phyloP scores from a whole-genome alignment of 2,329 filamentous ascomycete species.

The Beauveria pseudobassiana region DNA sequence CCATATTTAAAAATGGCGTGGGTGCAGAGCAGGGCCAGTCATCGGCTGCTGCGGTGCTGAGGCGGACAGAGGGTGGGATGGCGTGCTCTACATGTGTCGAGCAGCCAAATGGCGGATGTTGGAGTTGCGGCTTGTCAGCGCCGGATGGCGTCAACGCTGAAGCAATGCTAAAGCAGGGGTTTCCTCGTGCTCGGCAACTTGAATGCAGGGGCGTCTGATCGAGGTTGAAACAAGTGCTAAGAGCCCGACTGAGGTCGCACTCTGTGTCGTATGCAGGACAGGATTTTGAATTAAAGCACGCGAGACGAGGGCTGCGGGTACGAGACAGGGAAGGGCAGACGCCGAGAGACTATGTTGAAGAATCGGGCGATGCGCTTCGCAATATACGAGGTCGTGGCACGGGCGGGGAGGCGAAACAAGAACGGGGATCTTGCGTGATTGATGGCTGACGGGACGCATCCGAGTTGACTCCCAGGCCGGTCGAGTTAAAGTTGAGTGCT shows the following conservation, averaged over 20 bases:
- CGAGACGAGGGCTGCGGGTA: not conserved
- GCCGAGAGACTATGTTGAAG: slow-evolving; percentile 5
- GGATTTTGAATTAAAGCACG: not conserved
- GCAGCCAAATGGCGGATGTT: not conserved
- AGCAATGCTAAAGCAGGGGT: not conserved
- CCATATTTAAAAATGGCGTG: slow-evolving; percentile 9
- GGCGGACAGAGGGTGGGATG: slow-evolving; percentile 6
- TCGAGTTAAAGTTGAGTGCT: slow-evolving; percentile 22
- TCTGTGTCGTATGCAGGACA: not conserved
- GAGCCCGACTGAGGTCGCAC: not conserved
- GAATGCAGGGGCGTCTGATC: not conserved
- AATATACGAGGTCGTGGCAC: slow-evolving; percentile 4
- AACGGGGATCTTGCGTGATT: slow-evolving; percentile 1
- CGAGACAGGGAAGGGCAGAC: not conserved
- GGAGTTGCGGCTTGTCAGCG: slow-evolving; percentile 9
- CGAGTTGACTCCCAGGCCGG: not conserved
- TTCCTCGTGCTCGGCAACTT: no score
- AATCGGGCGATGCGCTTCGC: slow-evolving; percentile 1
- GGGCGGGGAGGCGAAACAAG: not conserved
- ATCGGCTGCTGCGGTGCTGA: slow-evolving; percentile 10
- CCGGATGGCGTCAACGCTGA: slow-evolving; percentile 4
- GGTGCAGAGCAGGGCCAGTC: slow-evolving; percentile 7
- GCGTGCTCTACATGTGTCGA: slow-evolving; percentile 9
- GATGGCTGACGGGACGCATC: not conserved
- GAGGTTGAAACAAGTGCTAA: not conserved